Evolutionary conservation across 2,329 filamentous ascomycete species (phyloP), one percentile per base, ranked within the genome.

Genomic region (Botrytis fragariae): DNA sequence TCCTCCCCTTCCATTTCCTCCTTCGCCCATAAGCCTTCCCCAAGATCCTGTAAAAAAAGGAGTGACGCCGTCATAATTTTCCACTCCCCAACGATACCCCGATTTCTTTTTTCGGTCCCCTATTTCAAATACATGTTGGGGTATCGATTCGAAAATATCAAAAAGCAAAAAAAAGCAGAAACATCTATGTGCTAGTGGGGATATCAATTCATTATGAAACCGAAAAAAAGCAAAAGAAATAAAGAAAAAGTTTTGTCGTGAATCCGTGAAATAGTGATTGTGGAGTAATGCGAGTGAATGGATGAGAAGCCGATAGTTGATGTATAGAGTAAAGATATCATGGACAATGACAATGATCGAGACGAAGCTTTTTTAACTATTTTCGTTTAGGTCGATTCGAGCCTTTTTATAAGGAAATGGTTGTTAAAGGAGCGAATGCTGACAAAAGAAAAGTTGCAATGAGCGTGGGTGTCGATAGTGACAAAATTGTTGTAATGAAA

Each of bases 401-500:
- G 29, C 51, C n/a, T 54, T 29, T 51, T 60, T 18, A 51, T 51
- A 81, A 78, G 78, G 80, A 78, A 81, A 82, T 44, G 74, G 59
- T 48, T 74, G 82, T 81, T 64, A 80, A 82, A 76, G 74, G 81
- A 74, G 74, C 60, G 68, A 69, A 69, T 60, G 32, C 39, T 69
- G 74, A 76, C 74, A 71, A 77, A 78, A 73, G 76, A 79, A 78
- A 80, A 75, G 42, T 75, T 75, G 48, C 76, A 82, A 79, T 59
- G 80, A 82, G 76, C 76, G 81, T 80, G 76, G 76, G 71, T 75
- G 75, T 76, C 76, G 74, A 75, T 77, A 71, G 76, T 72, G 77
- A 79, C 78, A 39, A 57, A 65, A 60, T 37, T 45, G 45, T 60
- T 72, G 35, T 68, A 65, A 69, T 35, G 42, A 79, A 74, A 76